Evolutionary conservation across 179 eudicot genomes (phyloP).

Genomic region (Dionaea muscipula): DNA sequence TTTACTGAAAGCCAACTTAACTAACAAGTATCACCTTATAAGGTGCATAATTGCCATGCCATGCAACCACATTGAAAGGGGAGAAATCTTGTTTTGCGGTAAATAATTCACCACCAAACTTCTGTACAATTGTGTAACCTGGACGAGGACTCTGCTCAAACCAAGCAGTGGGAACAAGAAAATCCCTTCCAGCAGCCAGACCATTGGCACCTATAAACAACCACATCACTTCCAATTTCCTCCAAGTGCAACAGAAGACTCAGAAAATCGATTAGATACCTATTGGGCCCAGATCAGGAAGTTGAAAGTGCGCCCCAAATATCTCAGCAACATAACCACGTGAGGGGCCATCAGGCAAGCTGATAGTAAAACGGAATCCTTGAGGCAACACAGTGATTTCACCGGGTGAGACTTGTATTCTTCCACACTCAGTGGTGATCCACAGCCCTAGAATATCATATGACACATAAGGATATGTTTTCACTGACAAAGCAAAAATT

Average conservation of each 20-base stretch:
- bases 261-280: slow-evolving; percentile 26
- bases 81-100: slow-evolving; percentile 95
- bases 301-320: slow-evolving; percentile 87
- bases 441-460: slow-evolving; percentile 43
- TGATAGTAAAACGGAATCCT: slow-evolving; percentile 68
- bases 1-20: neutral
- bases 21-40: slow-evolving; percentile 39
- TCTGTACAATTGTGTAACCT: slow-evolving; percentile 67
- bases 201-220: slow-evolving; percentile 82
- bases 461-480: neutral
- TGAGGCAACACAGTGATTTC: slow-evolving; percentile 81
- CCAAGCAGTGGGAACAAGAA: slow-evolving; percentile 72
- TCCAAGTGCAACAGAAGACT: neutral
- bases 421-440: slow-evolving; percentile 92
- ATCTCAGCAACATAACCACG: slow-evolving; percentile 90
- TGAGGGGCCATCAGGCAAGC: slow-evolving; percentile 88
- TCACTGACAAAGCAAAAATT: neutral
- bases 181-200: slow-evolving; percentile 81
- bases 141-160: slow-evolving; percentile 56
- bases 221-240: too few relatives aligned
- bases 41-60: slow-evolving; percentile 97
- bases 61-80: slow-evolving; percentile 94
- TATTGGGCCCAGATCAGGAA: slow-evolving; percentile 92
- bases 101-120: slow-evolving; percentile 89
- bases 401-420: slow-evolving; percentile 69